Evolutionary conservation across 2,329 filamentous ascomycete genomes (phyloP), one percentile per base, ranked within the genome.

Genomic region (Aphanoascus verrucosus): DNA sequence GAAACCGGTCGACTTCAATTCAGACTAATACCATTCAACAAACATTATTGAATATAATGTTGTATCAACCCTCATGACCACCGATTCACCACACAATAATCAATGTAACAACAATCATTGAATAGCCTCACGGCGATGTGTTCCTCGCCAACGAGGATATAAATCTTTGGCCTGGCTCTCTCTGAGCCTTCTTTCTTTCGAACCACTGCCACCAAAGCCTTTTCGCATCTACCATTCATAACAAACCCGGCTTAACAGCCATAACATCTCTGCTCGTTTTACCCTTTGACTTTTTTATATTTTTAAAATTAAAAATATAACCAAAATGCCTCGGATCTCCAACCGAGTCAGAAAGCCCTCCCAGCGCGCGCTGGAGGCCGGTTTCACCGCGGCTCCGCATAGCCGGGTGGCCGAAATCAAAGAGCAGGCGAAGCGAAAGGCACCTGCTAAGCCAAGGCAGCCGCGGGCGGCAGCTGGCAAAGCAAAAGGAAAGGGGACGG

Each of bases 321-420:
- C 35, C 55, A 15, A 57, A 56, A 53, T 54, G 35, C 57, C 55
- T 19, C 61, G 63, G n/a, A 53, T 60, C 34, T 67, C 65, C 15
- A 58, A 53, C 14, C 64, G 65, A 4, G 40, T 61, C 31, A 63
- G 64, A 42, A 66, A 66, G 45, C 64, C 64, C 15, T 66, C 65
- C 2, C 55, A 56, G 17, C 62, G 63, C 31, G 64, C 65, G 6
- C 58, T 63, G 17, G 65, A 68, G 56, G 60, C 64, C 40, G 53
- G 54, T 38, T 45, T 52, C 34, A 54, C 47, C 50, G 9, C 31
- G 42, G 50, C 32, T 45, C 41, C 41, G 6, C 50, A 52, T 46
- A 38, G 19, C 32, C 53, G 45, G 47, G 50, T 49, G 19, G 34
- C 49, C 38, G 46, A 37, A 31, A 6, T 44, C 15, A 52, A 45